Base-by-base conservation (phyloP, 495 filamentous ascomycete species). In the Aspergillus conjunctus region DNA sequence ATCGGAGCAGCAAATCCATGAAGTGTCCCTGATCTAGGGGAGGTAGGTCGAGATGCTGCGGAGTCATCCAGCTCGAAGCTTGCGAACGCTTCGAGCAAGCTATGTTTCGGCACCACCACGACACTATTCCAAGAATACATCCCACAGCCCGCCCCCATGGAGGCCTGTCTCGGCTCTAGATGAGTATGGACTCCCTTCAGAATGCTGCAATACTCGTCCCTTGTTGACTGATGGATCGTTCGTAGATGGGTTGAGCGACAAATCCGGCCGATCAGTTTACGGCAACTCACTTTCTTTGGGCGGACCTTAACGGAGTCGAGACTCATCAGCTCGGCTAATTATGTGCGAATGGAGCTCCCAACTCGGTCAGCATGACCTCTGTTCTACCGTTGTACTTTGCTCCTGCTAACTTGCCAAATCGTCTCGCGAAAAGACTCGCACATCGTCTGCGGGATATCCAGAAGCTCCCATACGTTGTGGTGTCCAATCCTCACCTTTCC, bases 391-490 rank as follows among this genome's bases (percentile, higher is more conserved):
- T 20, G 20, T 33, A 7, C 33, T 45, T 33, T 48, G 31, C 15
- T n/a, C 17, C 6, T 50, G 34, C 21, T 52, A 22, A 46, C 22
- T 20, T 17, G 17, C 12, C 17, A 18, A 21, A 11, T 21, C 12
- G 37, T 11, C 4, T 7, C 4, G 11, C 37, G 4, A 41, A 41
- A 7, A 92, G 92, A 59, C 82, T 97, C 58, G 90, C 93, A 26
- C 95, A 99, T 67, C 89, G 94, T 15, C 88, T 99, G 53, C 91
- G 95, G 48, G 93, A 99, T 69, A 98, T 99, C 82, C 95, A 99
- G 76, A 92, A 89, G 57, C 79, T 99, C 45, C 94, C 94, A 18
- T 99, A 96, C 67, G 91, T 95, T 12, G 93, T 97, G 33, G 90
- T 98, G 17, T 91, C 91, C n/a, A 99, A 99, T 68, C 85, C 86